phyloP scores from a whole-genome alignment of 768 basidiomycete species.

The Kwoniella dejecticola region DNA sequence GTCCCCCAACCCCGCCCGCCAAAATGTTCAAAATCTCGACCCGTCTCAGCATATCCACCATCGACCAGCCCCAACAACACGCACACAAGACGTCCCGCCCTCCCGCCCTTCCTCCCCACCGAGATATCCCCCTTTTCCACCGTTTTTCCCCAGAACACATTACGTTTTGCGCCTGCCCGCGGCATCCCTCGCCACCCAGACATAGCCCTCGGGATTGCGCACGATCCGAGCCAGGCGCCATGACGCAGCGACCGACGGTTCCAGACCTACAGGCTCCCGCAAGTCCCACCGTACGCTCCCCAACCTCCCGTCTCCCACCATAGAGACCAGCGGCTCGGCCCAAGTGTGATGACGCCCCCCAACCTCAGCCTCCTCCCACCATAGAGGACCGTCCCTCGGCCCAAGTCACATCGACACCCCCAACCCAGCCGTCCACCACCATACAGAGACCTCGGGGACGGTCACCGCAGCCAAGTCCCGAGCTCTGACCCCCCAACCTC shows the following conservation, averaged over 20 bases:
- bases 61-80: not conserved
- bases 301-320: not conserved
- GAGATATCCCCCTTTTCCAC: not conserved
- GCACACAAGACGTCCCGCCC: not conserved
- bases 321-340: not conserved
- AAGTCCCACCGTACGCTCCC: not conserved
- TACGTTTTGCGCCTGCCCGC: not conserved
- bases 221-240: slow-evolving; percentile 10
- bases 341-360: not conserved
- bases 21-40: not conserved
- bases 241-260: not conserved
- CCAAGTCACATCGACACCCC: not conserved
- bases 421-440: not conserved
- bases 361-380: not conserved
- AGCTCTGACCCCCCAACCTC: not conserved
- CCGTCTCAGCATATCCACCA: not conserved
- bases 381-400: not conserved
- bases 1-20: not conserved
- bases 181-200: not conserved
- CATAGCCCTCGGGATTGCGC: slow-evolving; percentile 1
- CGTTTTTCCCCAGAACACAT: not conserved
- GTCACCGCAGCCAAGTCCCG: not conserved
- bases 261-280: not conserved
- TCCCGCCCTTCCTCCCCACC: not conserved
- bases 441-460: not conserved